A percentile compares a stretch with the other conserved stretches of the same genome.
Evolutionary conservation across 2,329 filamentous ascomycete species (phyloP).

Genomic region (Cladobotryum mycophilum): DNA sequence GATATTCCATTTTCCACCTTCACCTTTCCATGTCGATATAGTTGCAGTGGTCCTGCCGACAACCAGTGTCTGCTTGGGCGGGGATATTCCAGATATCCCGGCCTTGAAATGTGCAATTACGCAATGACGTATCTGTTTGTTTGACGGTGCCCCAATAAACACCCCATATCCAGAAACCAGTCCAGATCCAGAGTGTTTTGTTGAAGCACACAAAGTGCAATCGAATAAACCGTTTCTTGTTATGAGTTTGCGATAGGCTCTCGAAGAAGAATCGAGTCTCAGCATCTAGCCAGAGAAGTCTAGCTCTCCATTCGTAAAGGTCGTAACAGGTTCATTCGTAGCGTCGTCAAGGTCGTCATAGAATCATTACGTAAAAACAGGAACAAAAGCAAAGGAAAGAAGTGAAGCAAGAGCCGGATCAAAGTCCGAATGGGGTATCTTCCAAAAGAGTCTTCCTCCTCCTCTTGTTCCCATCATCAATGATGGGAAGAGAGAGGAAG

Average conservation of each 20-base stretch:
- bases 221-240: conserved; percentile 22
- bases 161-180: conserved; percentile 22
- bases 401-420: conserved; percentile 32
- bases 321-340: conserved; percentile 30
- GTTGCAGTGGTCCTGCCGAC: conserved; percentile 33
- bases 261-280: conserved; percentile 24
- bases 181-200: conserved; percentile 16
- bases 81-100: conserved; percentile 34
- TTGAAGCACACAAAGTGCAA: conserved; percentile 14
- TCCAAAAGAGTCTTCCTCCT: conserved; percentile 36
- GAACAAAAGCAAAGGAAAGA: conserved; percentile 25
- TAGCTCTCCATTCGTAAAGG: conserved; percentile 24
- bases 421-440: conserved; percentile 17
- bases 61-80: conserved; percentile 37
- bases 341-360: conserved; percentile 38
- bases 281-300: conserved; percentile 27
- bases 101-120: conserved; percentile 21
- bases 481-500: conserved; percentile 22
- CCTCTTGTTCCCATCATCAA: conserved; percentile 20
- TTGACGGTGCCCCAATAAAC: conserved; percentile 22
- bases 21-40: conserved; percentile 20
- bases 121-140: conserved; percentile 25
- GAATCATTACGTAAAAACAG: conserved; percentile 41
- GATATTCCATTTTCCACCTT: conserved; percentile 14
- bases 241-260: conserved; percentile 21